Conservation (phyloP, 352 stramenopile species). For the Pseudoperonospora humuli region DNA sequence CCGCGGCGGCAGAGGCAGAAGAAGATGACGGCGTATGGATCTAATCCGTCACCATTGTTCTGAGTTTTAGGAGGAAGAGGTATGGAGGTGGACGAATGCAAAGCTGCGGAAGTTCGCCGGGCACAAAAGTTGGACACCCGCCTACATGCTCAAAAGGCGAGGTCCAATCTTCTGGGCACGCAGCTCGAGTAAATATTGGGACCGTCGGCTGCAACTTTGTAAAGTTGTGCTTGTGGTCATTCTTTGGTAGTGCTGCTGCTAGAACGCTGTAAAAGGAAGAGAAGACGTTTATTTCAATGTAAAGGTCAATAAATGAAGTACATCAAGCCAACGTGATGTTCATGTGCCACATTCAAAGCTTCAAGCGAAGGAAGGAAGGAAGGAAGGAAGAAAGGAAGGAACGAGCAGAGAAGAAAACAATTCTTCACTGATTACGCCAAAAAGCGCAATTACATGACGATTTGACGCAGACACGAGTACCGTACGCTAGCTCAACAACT, state of each 20-base stretch:
- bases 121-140: constrained; percentile 1
- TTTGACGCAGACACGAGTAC: too few species aligned
- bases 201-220: constrained; percentile 11
- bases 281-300: constrained; percentile 33
- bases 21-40: constrained; percentile 72
- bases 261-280: constrained; percentile 25
- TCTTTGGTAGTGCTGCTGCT: constrained; percentile 25
- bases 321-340: constrained; percentile 16
- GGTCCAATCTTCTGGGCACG: constrained; percentile 10
- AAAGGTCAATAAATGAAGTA: constrained; percentile 37
- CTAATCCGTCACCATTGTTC: constrained; percentile 17
- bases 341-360: neutral
- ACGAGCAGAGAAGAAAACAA: too few species aligned
- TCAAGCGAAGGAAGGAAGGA: neutral
- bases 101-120: constrained; percentile 10
- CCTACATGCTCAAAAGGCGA: neutral
- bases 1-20: constrained; percentile 7
- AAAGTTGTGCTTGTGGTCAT: constrained; percentile 15
- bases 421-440: too few species aligned
- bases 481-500: too few species aligned
- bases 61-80: neutral
- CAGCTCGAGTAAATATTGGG: constrained; percentile 29
- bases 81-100: neutral
- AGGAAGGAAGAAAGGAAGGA: neutral
- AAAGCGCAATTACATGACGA: too few species aligned